Conservation (phyloP, 2,329 filamentous ascomycete species). For the Xylaria arbuscula region DNA sequence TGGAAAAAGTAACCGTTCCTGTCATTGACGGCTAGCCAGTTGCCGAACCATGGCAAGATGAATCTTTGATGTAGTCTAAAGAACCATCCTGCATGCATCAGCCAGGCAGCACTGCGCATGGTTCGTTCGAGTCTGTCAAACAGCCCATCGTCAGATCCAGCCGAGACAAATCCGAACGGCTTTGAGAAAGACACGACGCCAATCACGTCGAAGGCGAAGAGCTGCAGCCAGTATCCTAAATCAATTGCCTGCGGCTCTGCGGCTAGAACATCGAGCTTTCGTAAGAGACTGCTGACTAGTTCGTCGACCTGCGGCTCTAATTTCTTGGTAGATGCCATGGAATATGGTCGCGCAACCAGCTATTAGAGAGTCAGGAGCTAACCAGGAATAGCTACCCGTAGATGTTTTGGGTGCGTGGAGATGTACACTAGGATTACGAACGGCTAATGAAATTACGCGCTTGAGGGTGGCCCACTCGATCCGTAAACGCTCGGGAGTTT, state of each 20-base stretch:
- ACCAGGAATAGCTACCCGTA: not conserved
- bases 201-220: constrained; percentile 31
- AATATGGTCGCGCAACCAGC: constrained; percentile 33
- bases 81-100: constrained; percentile 20
- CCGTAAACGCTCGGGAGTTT: not conserved
- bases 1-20: constrained; percentile 35
- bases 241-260: constrained; percentile 4
- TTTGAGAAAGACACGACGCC: constrained; percentile 30
- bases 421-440: too few species aligned
- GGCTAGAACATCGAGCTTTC: constrained; percentile 5
- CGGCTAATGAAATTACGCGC: not conserved
- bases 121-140: constrained; percentile 14
- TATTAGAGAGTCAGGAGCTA: not conserved
- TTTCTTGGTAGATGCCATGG: constrained; percentile 32
- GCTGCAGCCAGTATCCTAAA: constrained; percentile 24
- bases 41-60: constrained; percentile 24
- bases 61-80: constrained; percentile 15
- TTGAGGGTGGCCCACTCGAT: not conserved
- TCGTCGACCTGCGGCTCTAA: constrained; percentile 32
- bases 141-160: constrained; percentile 6
- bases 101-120: constrained; percentile 10
- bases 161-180: constrained; percentile 29
- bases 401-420: not conserved
- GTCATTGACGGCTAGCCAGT: constrained; percentile 33
- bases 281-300: constrained; percentile 13